phyloP scores from a whole-genome alignment of 2,329 filamentous ascomycete species.

The Talaromyces rugulosus region DNA sequence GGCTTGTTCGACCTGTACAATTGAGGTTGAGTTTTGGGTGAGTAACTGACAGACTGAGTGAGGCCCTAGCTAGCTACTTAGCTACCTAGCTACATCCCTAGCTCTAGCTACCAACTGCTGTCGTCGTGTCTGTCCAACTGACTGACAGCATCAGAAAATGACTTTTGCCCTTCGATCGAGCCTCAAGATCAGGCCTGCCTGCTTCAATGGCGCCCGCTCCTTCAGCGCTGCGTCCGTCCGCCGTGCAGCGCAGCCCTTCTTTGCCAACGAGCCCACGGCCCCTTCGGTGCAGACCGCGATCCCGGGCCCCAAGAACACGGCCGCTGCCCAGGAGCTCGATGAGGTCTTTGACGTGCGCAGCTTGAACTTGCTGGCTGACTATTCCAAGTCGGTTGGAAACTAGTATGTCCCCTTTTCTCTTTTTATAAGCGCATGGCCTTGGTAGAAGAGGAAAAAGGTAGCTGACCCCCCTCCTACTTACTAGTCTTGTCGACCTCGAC shows the following conservation, averaged over 20 bases:
- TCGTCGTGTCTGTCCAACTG: background rate
- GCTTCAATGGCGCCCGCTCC: conserved; percentile 30
- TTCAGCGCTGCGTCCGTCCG: conserved; percentile 33
- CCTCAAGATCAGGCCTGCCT: conserved; percentile 30
- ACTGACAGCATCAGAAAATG: conserved; percentile 20
- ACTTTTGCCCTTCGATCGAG: conserved; percentile 33
- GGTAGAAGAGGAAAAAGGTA: background rate
- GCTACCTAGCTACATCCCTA: background rate
- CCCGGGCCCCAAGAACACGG: conserved; percentile 70
- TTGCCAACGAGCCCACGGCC: conserved; percentile 56
- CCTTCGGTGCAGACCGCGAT: conserved; percentile 58
- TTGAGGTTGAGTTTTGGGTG: background rate
- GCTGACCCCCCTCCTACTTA: background rate
- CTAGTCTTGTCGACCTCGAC: conserved; percentile 46
- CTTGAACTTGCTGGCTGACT: conserved; percentile 78
- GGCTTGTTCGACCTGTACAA: background rate
- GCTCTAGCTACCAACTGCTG: background rate
- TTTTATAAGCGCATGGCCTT: background rate
- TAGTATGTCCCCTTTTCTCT: conserved; percentile 48
- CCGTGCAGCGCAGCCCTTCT: conserved; percentile 45
- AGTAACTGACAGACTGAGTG: background rate
- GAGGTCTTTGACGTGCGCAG: conserved; percentile 81
- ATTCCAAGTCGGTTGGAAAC: conserved; percentile 71
- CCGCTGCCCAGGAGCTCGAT: conserved; percentile 65
- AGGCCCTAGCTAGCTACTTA: background rate